These are phyloP conservation scores for Fusarium pininemorale DNA, from an alignment of 2,329 filamentous ascomycete species.

Conservation along the genomic window DNA sequence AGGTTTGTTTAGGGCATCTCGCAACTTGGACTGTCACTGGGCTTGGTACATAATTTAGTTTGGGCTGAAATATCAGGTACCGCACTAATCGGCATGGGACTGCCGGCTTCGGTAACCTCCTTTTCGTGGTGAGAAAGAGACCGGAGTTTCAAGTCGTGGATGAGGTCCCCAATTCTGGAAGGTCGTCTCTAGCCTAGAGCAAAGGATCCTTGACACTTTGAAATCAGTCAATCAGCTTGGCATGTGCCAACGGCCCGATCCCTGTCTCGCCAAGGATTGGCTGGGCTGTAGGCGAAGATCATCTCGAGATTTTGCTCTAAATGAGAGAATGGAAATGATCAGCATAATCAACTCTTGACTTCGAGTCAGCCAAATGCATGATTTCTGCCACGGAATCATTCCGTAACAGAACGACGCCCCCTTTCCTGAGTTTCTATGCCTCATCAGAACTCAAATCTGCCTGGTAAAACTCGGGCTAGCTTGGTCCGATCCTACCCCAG, in stretches of 20 bases:
- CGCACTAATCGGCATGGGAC: background rate
- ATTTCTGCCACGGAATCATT: background rate
- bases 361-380: background rate
- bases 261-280: background rate
- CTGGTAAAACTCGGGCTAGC: background rate
- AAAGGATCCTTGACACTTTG: background rate
- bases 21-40: background rate
- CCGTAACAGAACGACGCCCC: background rate
- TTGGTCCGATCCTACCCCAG: background rate
- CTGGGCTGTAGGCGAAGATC: background rate
- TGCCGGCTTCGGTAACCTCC: background rate
- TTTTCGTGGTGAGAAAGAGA: background rate
- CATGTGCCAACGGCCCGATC: slow-evolving; percentile 8
- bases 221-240: background rate
- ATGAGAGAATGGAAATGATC: background rate
- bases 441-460: background rate
- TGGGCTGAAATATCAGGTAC: background rate
- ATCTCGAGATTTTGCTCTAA: background rate
- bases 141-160: slow-evolving; percentile 4
- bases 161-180: slow-evolving; percentile 12
- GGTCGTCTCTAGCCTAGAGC: background rate
- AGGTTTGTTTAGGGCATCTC: background rate
- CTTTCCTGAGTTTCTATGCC: background rate
- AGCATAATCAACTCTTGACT: background rate
- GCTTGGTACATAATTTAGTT: background rate